Percentiles rank a stretch among this genome's conserved stretches.
These are phyloP conservation scores for Dendrobium officinale DNA, from an alignment of 106 monocot genomes.

Conservation along the genomic window DNA sequence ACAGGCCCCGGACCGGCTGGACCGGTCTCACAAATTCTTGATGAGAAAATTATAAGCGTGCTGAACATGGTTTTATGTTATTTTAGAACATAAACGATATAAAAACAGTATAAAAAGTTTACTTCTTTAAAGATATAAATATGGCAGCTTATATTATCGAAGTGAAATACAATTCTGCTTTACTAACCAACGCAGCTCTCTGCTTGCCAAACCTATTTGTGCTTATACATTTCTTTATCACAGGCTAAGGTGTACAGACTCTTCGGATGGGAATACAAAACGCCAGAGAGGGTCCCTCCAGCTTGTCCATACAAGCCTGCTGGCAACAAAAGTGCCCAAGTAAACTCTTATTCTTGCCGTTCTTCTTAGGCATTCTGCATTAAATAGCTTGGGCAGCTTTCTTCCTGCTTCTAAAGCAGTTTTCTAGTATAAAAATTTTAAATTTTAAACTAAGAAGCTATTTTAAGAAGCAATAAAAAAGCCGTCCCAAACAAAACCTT, in stretches of 20 bases:
- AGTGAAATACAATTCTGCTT: background rate
- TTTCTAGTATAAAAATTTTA: too few relatives aligned
- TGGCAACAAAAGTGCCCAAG: slow-evolving; percentile 11
- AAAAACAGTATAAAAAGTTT: background rate
- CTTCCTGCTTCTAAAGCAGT: too few relatives aligned
- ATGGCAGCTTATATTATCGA: background rate
- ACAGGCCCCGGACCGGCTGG: too few relatives aligned
- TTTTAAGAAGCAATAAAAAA: too few relatives aligned
- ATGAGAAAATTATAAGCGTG: too few relatives aligned
- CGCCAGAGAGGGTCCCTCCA: slow-evolving; percentile 63
- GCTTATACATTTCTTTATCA: background rate
- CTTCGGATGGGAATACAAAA: slow-evolving; percentile 92
- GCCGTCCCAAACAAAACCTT: too few relatives aligned
- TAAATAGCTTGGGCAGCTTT: background rate
- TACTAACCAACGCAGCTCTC: background rate
- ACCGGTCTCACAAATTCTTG: too few relatives aligned
- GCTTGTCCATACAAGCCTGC: slow-evolving; percentile 74
- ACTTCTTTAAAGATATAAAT: background rate
- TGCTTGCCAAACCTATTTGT: background rate
- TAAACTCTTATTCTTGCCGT: background rate
- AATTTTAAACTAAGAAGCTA: too few relatives aligned
- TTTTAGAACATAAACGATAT: background rate
- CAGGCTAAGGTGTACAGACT: slow-evolving; percentile 71
- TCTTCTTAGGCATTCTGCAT: background rate
- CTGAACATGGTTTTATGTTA: too few relatives aligned